A percentile compares a stretch with the other conserved stretches of the same genome.
phyloP scores from a whole-genome alignment of 2,329 filamentous ascomycete species.

The Sporothrix sp. region DNA sequence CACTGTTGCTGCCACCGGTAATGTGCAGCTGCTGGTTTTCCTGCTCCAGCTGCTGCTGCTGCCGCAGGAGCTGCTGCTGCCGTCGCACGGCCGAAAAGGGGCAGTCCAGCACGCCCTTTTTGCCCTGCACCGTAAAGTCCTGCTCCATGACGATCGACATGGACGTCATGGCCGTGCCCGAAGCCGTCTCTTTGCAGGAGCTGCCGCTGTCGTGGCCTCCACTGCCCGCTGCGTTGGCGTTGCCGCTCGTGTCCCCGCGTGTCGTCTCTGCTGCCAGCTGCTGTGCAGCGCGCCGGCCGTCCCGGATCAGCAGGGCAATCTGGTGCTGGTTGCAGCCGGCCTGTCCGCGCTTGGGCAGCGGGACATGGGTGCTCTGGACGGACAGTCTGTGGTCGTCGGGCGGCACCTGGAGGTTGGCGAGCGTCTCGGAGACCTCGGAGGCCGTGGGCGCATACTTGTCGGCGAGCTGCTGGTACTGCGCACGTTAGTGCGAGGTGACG shows the following conservation, averaged over 20 bases:
- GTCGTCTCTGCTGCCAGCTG: constrained; percentile 30
- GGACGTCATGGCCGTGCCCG: constrained; percentile 42
- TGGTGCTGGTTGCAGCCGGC: constrained; percentile 42
- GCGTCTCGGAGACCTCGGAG: constrained; percentile 55
- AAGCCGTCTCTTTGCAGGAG: constrained; percentile 39
- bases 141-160: constrained; percentile 64
- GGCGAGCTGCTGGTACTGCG: constrained; percentile 53
- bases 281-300: constrained; percentile 50
- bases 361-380: constrained; percentile 42
- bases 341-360: constrained; percentile 41
- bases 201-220: constrained; percentile 23
- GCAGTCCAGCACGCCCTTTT: constrained; percentile 68
- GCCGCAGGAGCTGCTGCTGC: constrained; percentile 12
- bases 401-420: constrained; percentile 57
- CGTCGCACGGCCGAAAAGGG: constrained; percentile 55
- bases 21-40: constrained; percentile 11
- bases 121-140: constrained; percentile 83
- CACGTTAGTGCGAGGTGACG: constrained; percentile 2
- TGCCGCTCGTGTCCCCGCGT: not conserved
- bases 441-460: constrained; percentile 58
- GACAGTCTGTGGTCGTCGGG: constrained; percentile 39
- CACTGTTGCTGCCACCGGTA: not conserved
- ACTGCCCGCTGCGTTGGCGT: not conserved
- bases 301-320: constrained; percentile 53
- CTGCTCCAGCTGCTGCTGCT: constrained; percentile 14